Evolutionary conservation across 78 protist species (phyloP), one percentile per base, ranked within the genome.

Genomic region (Dictyostelium capitatum): DNA sequence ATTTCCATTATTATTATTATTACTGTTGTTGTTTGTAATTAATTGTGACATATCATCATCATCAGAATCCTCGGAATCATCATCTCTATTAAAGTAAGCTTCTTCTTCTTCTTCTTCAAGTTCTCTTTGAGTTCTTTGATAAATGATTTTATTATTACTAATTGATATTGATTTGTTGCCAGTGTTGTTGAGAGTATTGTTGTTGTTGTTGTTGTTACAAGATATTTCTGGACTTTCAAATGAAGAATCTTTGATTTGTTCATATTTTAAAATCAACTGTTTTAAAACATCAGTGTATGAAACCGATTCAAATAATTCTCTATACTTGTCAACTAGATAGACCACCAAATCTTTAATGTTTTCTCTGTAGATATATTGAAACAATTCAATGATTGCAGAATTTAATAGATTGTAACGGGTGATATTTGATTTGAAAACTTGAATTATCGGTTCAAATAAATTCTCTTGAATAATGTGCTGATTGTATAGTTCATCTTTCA

Each of bases 371-470:
- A 89, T 37, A 32, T 82, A 90, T 30, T 96, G 96, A 20, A 96
- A 30, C 59, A 97, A 83, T 14, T 95, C 98, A 32, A 96, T 80
- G 47, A 95, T 53, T 30, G 97, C 95, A 4, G 96, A 91, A 64
- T 96, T 95, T n/a, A 96, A 12, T 54, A 94, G 90, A 50, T 96
- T 96, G 79, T 95, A 82, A 9, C 70, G 51, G 17, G 74, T n/a
- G 4, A 83, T 79, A 75, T 96, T 96, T 54, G 67, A 62, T 80
- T 48, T 72, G 17, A 92, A 82, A 48, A 93, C 46, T 10, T 90
- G 82, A 37, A 90, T 77, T 14, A 96, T 73, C 47, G 84, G 90
- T 8, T 93, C 82, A 51, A 87, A 82, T 82, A 95, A 94, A 32
- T 77, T 28, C 56, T 91, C 91, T 28, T 92, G 81, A 48, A 85